Evolutionary conservation across 140 eudicot species (phyloP), one percentile per base, ranked within the genome.

Genomic region (Anethum foeniculum): DNA sequence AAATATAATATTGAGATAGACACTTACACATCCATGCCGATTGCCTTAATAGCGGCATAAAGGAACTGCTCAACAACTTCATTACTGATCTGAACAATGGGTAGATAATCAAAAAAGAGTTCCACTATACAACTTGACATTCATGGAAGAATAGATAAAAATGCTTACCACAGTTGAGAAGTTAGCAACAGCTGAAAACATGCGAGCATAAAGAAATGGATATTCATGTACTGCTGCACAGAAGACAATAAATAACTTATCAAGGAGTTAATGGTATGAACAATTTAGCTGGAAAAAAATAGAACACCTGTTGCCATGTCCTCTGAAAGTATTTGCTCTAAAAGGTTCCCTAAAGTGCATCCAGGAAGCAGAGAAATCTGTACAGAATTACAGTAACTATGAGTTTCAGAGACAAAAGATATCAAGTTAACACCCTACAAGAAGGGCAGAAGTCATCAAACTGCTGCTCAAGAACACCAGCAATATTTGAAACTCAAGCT

Each of bases 11-110:
- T 8, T 8, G 30, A 72, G 30, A 34, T 16, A 56, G 79, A 76
- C 80, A 46, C 93, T 79, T 89, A 94, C 98, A 94, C 92, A 82
- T 94, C 96, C 97, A 92, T 88, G 88, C 95, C 95, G n/a, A 92
- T 77, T 83, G 97, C 90, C 81, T 87, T 93, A 34, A 92, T 86
- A 84, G 97, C 90, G 65, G 92, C 96, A 89, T 80, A 84, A 56
- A 94, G 92, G 80, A 90, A 86, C 81, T 87, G 94, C 84, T 94
- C 96, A 25, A 88, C 85, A 49, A 90, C 88, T 65, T 81, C 87
- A 71, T 81, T 80, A 87, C 80, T 90, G 86, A 94, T 87, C 98
- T 94, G 90, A 34, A 83, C 34, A 81, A 49, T 79, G 58, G 38
- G 79, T 56, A 39, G n/a, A 62, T 60, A 56, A 65, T 19, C 44